phyloP scores from a whole-genome alignment of 177 flowering plant species.

The Vitis hybrid region DNA sequence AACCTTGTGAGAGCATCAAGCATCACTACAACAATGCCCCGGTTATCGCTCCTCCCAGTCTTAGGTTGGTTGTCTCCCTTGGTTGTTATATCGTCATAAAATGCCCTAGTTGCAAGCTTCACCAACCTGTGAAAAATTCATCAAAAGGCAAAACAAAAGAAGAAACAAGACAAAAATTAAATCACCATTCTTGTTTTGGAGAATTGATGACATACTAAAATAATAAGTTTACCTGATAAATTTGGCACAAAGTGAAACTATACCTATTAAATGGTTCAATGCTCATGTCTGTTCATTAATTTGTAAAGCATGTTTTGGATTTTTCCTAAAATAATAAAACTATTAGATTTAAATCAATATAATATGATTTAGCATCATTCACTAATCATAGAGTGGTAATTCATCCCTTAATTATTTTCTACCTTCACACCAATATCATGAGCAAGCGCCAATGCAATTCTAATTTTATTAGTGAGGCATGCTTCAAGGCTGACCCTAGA shows the following conservation, averaged over 20 bases:
- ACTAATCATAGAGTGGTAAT: no score
- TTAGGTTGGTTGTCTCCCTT: conserved; percentile 93
- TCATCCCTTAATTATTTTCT: no score
- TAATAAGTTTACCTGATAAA: not conserved
- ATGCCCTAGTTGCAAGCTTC: conserved; percentile 84
- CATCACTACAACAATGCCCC: conserved; percentile 94
- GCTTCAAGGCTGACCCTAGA: no score
- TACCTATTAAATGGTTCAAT: conserved; percentile 48
- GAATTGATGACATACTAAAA: not conserved
- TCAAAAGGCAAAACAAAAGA: not conserved
- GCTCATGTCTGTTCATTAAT: conserved; percentile 15
- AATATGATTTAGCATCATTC: no score
- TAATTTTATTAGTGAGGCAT: no score
- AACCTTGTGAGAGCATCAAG: conserved; percentile 94
- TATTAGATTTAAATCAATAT: no score
- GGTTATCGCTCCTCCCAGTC: conserved; percentile 77
- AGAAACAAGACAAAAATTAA: not conserved
- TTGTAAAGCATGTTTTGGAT: no score
- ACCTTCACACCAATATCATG: no score
- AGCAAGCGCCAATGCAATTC: no score
- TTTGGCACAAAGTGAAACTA: not conserved
- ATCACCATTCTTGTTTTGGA: not conserved
- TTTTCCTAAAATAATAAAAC: no score
- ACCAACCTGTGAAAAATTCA: conserved; percentile 54
- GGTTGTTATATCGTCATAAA: conserved; percentile 80